Percentiles rank a stretch among this genome's conserved stretches.
These are phyloP conservation scores for Lasiodiplodia sp. DNA, from an alignment of 2,329 filamentous ascomycete species.

Conservation along the genomic window DNA sequence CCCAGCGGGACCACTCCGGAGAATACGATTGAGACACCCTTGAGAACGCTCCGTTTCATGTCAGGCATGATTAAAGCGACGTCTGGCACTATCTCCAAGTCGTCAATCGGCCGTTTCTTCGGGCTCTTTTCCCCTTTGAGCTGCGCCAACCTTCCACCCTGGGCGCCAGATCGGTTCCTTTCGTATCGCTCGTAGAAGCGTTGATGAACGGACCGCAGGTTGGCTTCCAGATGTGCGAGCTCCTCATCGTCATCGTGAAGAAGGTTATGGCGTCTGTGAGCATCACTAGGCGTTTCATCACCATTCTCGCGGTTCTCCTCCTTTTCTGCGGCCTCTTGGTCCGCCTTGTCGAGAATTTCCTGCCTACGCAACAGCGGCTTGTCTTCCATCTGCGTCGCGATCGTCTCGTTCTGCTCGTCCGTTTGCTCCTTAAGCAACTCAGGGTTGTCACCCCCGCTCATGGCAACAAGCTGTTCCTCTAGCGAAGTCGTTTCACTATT, in stretches of 20 bases:
- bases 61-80: conserved; percentile 82
- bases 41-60: conserved; percentile 80
- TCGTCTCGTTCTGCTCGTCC: conserved; percentile 83
- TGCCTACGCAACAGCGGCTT: conserved; percentile 91
- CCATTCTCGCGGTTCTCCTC: conserved; percentile 54
- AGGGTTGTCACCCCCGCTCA: conserved; percentile 75
- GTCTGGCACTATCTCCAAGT: conserved; percentile 75
- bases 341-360: conserved; percentile 85
- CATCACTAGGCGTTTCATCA: conserved; percentile 49
- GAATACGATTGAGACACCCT: conserved; percentile 80
- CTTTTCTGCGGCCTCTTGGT: conserved; percentile 67
- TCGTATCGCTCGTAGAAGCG: conserved; percentile 88
- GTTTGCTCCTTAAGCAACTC: conserved; percentile 75
- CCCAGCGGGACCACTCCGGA: conserved; percentile 89
- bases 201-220: conserved; percentile 77
- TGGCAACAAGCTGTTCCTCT: conserved; percentile 77
- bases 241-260: conserved; percentile 89
- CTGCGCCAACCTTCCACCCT: conserved; percentile 57
- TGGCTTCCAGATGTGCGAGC: conserved; percentile 76
- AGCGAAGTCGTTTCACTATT: conserved; percentile 64
- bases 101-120: conserved; percentile 57
- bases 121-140: conserved; percentile 58
- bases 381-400: conserved; percentile 89
- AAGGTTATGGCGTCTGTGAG: conserved; percentile 71
- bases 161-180: conserved; percentile 51